Percentiles rank a stretch among this genome's conserved stretches.
Evolutionary conservation across 306 rosid genomes (phyloP).

Genomic region (Castanospermum australe): DNA sequence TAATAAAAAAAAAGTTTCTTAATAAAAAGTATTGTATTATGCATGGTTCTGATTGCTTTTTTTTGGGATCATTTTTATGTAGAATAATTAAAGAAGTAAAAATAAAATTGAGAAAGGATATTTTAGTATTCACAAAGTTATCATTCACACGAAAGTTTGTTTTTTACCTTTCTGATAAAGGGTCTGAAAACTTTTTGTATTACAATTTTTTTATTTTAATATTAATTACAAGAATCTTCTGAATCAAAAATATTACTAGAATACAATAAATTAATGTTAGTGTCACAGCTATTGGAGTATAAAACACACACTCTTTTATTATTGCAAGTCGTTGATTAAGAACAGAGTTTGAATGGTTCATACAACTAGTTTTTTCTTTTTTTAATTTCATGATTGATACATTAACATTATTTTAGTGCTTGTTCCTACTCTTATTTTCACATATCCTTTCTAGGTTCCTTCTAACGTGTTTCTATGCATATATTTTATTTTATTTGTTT

Average conservation of each 20-base stretch:
- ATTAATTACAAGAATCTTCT: not conserved
- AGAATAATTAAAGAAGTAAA: no score
- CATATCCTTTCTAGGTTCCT: not conserved
- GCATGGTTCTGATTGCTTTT: no score
- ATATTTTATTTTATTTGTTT: not conserved
- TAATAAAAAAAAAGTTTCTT: no score
- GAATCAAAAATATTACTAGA: not conserved
- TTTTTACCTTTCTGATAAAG: no score
- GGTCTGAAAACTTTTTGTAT: not conserved
- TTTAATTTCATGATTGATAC: not conserved
- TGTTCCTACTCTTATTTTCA: not conserved
- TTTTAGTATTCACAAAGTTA: no score
- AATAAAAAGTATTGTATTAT: no score
- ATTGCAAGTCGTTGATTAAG: not conserved
- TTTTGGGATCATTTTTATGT: no score
- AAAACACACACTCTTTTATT: not conserved
- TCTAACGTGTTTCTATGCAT: not conserved
- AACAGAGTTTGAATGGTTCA: slow-evolving; percentile 1
- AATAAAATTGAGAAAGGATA: no score
- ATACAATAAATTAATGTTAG: not conserved
- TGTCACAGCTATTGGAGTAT: not conserved
- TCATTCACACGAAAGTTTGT: no score
- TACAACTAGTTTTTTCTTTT: not conserved
- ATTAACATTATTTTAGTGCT: not conserved
- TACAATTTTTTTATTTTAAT: not conserved